Base-by-base conservation (phyloP, 192 early-diverging fungal species). In the Diversispora epigaea region DNA sequence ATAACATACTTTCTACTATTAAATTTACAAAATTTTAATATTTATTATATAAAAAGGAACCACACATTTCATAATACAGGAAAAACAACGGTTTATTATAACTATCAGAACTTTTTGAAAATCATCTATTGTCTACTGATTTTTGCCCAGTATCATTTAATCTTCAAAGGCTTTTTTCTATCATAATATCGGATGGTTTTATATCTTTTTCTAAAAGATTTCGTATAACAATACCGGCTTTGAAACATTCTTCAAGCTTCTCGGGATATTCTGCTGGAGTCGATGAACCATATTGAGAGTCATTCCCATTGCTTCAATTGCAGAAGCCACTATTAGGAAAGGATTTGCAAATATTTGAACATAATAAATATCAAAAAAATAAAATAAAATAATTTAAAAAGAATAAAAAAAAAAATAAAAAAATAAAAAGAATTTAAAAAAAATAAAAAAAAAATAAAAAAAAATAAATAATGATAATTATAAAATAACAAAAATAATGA, bases 121-220 rank as follows among this genome's bases (percentile, higher is more conserved):
- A 71, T 99, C 98, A 70, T 95, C 93, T 71, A 99, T 84, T 14
- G 88, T 93, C 92, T 50, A 94, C 88, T 21, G 94, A 84, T n/a
- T 58, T 92, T 89, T 21, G 98, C 98, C 98, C 57, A 98, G 86
- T 50, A 93, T 93, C 88, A 97, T 97, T 22, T 96, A 96, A 81
- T 99, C 98, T 80, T 96, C 93, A 72, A 99, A 95, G 14, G 95
- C 91, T 77, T 95, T 84, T 44, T 91, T 86, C n/a, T 17, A 96
- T 99, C 93, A 99, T 93, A 75, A 99, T 98, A 78, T 99, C 96
- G 63, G 86, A 82, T 6, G 98, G 98, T 71, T 91, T 93, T 80
- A 99, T 93, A 81, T 98, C 94, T 15, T 89, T 85, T 81, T 96
- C 94, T 4, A 99, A 81, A 71, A 99, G 82, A 75, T 90, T 86